Evolutionary conservation across 352 stramenopile genomes (phyloP), one percentile per base, ranked within the genome.

Genomic region (Aphanomyces invadans): DNA sequence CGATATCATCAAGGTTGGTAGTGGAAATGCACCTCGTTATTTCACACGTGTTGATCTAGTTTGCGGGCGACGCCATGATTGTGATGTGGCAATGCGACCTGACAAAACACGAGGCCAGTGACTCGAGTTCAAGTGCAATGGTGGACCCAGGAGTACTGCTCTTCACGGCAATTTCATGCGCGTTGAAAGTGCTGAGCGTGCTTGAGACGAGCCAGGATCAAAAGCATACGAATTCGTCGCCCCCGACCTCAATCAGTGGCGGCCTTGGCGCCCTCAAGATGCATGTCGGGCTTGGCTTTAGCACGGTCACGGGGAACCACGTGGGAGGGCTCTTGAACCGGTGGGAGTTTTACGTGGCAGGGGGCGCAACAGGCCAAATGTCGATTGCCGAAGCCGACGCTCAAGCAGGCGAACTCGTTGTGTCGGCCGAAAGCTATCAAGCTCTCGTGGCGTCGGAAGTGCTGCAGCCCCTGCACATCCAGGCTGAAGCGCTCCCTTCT

Each of bases 321-420:
- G 82, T 96, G 1, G 87, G 87, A 1, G 87, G 87, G 3, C 74
- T 93, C 11, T 64, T 90, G 4, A 82, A 92, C 46, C 79, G 86
- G 0, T 96, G 85, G 85, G 87, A 96, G 57, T 95, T 95, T 61
- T 93, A 93, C 56, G 57, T 95, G 15, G 86, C 81, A 12, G 87
- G 87, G 26, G 78, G 89, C 39, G 86, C 81, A n/a, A 92, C 90
- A 49, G 55, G 81, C 0, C 83, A 96, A 42, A 90, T 92, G 79
- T 89, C 81, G 39, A 64, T 73, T 31, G 81, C 85, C 0, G 85
- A 95, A 23, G 75, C 84, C 42, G 77, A 86, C 56, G 81, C 86
- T 0, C 66, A 72, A 33, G 88, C 83, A 51, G 87, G 84, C 3
- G 71, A 95, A 59, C 74, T 96, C 28, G 83, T 87, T 26, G 71